Base-by-base conservation (phyloP, 306 rosid genomes). In the Cajanus cajan region DNA sequence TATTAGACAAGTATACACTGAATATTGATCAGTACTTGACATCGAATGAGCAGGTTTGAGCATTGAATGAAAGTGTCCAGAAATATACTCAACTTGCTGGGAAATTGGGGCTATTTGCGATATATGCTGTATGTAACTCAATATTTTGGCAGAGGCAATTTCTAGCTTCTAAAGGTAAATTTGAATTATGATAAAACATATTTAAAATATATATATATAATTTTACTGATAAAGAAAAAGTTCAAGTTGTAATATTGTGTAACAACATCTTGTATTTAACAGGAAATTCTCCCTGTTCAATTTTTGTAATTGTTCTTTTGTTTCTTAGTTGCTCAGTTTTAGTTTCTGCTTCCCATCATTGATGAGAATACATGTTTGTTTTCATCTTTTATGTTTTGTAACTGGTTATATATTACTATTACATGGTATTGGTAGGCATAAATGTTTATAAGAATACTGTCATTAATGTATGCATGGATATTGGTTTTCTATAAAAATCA, bases 121-220 rank as follows among this genome's bases (percentile, higher is more conserved):
- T 43, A n/a, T 58, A 36, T 69, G 45, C 40, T 36, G 4, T 62
- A 28, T 55, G 67, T 15, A 67, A 47, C 81, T 39, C 34, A 67
- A 67, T 41, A 13, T 68, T 74, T 28, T 68, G 18, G 19, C 64
- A 4, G 77, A 36, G 64, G 54, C 59, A 74, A 44, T 67, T 58
- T 24, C 34, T 47, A 74, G 44, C 41, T 28, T 55, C 45, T 40
- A 6, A 34, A 81, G 76, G 65, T 76, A 68, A 44, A 64, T 76
- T 25, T 64, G 80, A 80, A 59, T 36, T 50, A 51, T 72, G 74
- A 72, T 73, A 39, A 51, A 24, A 18, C 39, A 28, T 28, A 28
- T 28, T 28, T 28, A 28, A 28, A 28, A 28, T 28, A 28, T 28
- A 28, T 28, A 28, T 48, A 31, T 5, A 61, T 59, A 25, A 11